These are phyloP conservation scores for Metschnikowia proteae DNA, from an alignment of 805 yeast species.

Conservation along the genomic window DNA sequence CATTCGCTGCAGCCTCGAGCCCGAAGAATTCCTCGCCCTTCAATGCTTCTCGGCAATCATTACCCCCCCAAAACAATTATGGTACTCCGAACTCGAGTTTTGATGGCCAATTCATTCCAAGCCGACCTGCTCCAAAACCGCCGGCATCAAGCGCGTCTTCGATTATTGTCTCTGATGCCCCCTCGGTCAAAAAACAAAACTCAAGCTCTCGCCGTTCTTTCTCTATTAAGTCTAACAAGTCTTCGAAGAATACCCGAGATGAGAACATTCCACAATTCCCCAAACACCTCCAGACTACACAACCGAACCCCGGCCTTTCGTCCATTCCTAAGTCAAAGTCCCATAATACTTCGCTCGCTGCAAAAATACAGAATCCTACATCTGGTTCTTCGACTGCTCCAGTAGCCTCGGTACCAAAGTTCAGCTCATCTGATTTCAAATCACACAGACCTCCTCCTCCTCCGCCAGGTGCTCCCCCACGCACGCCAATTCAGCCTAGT, in stretches of 20 bases:
- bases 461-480: slow-evolving; percentile 25
- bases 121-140: slow-evolving; percentile 68
- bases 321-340: slow-evolving; percentile 40
- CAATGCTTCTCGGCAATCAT: neutral
- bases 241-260: slow-evolving; percentile 13
- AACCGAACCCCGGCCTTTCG: neutral
- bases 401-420: slow-evolving; percentile 27
- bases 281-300: slow-evolving; percentile 1
- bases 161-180: neutral
- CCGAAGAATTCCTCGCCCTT: neutral
- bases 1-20: neutral
- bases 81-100: slow-evolving; percentile 2
- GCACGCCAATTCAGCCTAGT: slow-evolving; percentile 4
- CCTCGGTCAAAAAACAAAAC: neutral
- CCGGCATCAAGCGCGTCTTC: slow-evolving; percentile 18
- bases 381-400: slow-evolving; percentile 38
- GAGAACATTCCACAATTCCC: slow-evolving; percentile 20
- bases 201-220: slow-evolving; percentile 23
- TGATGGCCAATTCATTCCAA: slow-evolving; percentile 53
- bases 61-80: neutral
- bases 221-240: slow-evolving; percentile 36
- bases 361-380: slow-evolving; percentile 22
- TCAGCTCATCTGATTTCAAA: slow-evolving; percentile 26
- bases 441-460: slow-evolving; percentile 43
- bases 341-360: slow-evolving; percentile 35